Base-by-base conservation (phyloP, 305 asterid genomes). In the Solanum chacoense region DNA sequence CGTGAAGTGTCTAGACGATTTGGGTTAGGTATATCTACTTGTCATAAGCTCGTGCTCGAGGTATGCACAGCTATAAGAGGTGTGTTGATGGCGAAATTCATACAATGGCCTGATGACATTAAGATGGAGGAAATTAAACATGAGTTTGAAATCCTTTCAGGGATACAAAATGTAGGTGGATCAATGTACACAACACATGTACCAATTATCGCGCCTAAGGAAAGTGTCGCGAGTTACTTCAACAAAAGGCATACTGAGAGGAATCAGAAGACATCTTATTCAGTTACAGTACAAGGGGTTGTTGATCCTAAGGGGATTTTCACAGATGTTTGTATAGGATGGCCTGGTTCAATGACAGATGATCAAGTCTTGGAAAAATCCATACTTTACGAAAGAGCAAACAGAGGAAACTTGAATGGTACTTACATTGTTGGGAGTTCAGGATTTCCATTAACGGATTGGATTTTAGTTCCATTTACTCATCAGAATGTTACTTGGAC, bases 321-420 rank as follows among this genome's bases (percentile, higher is more conserved):
- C 69, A 92, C 97, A 0, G 99, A 96, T 83, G 92, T 96, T 6
- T 95, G 95, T 35, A 92, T 96, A 2, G 99, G 99, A 0, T 95
- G 95, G 95, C 98, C 99, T 22, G 99, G 98, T 4, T 94, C 98
- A 3, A 92, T 96, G 97, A 28, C 95, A 32, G 95, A 95, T 84
- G 98, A 96, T 29, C 95, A 93, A n/a, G 95, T 96, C 5, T 88
- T 96, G 88, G 96, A 95, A 29, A 95, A 95, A 18, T 96, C 98
- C 0, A 90, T 95, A 6, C 94, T 96, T 73, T 93, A 18, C 71
- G 93, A 94, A 83, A 89, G 98, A 86, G 98, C 96, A 0, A 92
- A 59, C 9, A 37, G 31, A n/a, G 96, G 98, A 1, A 88, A 85
- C 2, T 20, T 94, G 72, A 88, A 75, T 0, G 92, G 92, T 5